A percentile compares a stretch with the other conserved stretches of the same genome.
Evolutionary conservation across 176 grass and related monocot species (phyloP).

Genomic region (Musa itinerans): DNA sequence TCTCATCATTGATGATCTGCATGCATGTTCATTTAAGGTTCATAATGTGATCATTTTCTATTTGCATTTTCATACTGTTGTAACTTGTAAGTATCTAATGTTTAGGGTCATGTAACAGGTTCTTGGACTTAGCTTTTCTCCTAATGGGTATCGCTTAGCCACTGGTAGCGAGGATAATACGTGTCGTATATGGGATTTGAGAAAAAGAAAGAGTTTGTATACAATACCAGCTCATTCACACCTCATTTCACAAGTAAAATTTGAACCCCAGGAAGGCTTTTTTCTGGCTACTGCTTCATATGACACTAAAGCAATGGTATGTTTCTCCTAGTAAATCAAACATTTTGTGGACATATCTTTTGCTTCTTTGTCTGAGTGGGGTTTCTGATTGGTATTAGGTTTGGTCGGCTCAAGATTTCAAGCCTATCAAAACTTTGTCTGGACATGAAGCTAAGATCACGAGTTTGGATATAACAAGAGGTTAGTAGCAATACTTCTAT

Average conservation of each 20-base stretch:
- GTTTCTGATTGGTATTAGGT: slow-evolving; percentile 33
- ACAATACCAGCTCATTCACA: slow-evolving; percentile 90
- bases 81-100: slow-evolving; percentile 11
- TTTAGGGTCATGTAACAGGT: slow-evolving; percentile 29
- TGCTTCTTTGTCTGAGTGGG: background rate
- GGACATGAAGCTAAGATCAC: slow-evolving; percentile 92
- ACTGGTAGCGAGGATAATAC: slow-evolving; percentile 93
- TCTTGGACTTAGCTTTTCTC: slow-evolving; percentile 76
- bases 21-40: background rate
- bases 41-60: background rate
- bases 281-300: slow-evolving; percentile 85
- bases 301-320: slow-evolving; percentile 86
- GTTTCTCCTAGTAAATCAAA: slow-evolving; percentile 3
- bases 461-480: slow-evolving; percentile 89
- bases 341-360: background rate
- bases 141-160: slow-evolving; percentile 80
- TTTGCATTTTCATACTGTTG: background rate
- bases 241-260: slow-evolving; percentile 89
- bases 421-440: slow-evolving; percentile 76
- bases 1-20: background rate
- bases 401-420: slow-evolving; percentile 87
- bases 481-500: slow-evolving; percentile 25
- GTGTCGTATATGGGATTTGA: slow-evolving; percentile 96
- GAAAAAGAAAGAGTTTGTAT: slow-evolving; percentile 63
- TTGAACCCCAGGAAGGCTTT: slow-evolving; percentile 90